phyloP scores from a whole-genome alignment of 352 stramenopile species.

The Phytophthora aleatoria region DNA sequence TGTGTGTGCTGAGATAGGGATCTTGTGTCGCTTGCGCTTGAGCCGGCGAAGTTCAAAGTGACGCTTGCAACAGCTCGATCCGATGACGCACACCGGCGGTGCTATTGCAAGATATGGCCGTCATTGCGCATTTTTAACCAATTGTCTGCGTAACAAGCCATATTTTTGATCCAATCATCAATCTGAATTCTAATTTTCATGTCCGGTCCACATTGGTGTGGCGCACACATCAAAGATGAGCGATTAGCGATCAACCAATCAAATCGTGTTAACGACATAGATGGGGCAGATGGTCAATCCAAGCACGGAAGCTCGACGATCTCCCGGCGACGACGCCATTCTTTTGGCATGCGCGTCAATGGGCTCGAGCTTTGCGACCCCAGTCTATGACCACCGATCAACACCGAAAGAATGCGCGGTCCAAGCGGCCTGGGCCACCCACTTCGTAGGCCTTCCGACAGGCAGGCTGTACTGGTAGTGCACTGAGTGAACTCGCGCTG shows the following conservation, averaged over 20 bases:
- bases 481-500: no score
- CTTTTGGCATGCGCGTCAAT: slow-evolving; percentile 12
- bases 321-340: slow-evolving; percentile 20
- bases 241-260: slow-evolving; percentile 8
- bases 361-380: not conserved
- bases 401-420: slow-evolving; percentile 12
- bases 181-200: not conserved
- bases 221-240: slow-evolving; percentile 6
- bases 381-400: slow-evolving; percentile 27
- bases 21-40: slow-evolving; percentile 22
- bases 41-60: slow-evolving; percentile 32
- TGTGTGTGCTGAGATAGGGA: not conserved
- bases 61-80: slow-evolving; percentile 4
- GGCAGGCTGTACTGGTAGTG: not conserved
- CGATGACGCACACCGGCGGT: slow-evolving; percentile 10
- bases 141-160: not conserved
- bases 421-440: slow-evolving; percentile 4
- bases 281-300: slow-evolving; percentile 9
- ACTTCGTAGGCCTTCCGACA: not conserved
- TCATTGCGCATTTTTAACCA: not conserved
- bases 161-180: not conserved
- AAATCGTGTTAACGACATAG: slow-evolving; percentile 23
- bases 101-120: slow-evolving; percentile 21
- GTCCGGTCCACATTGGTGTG: not conserved
- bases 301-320: slow-evolving; percentile 9